phyloP scores from a whole-genome alignment of 2,329 filamentous ascomycete species.

The Neonectria ditissima region DNA sequence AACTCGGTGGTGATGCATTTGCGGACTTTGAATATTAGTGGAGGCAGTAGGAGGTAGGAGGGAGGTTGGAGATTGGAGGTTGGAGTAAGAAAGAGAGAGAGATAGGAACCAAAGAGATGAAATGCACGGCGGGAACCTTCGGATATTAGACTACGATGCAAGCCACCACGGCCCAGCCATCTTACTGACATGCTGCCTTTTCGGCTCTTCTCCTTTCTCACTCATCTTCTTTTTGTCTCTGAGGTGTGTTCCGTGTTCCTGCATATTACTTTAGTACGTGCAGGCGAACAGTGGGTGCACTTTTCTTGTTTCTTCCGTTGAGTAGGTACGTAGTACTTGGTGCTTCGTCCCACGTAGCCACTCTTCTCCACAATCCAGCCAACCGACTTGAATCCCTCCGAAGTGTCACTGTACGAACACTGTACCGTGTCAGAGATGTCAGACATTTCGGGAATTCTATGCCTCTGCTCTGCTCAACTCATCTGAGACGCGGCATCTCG shows the following conservation, averaged over 20 bases:
- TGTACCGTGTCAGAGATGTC: background rate
- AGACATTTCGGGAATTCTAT: background rate
- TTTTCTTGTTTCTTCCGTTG: background rate
- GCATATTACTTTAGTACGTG: background rate
- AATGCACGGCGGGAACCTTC: background rate
- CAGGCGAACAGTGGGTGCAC: background rate
- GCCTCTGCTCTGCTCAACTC: background rate
- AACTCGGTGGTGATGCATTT: background rate
- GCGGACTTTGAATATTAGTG: background rate
- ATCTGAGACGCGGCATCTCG: constrained; percentile 20
- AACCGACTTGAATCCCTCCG: background rate
- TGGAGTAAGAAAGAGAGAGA: background rate
- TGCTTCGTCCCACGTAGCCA: background rate
- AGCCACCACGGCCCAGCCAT: background rate
- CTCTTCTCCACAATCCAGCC: background rate
- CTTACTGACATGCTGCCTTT: background rate
- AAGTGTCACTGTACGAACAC: background rate
- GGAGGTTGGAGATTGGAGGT: constrained; percentile 5
- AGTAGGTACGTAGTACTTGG: too few species aligned
- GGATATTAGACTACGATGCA: background rate
- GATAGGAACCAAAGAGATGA: background rate
- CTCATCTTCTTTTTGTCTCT: background rate
- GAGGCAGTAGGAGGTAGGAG: background rate
- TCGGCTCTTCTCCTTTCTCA: background rate
- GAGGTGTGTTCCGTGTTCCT: too few species aligned